phyloP scores from a whole-genome alignment of 306 rosid genomes.

The Gynostemma pentaphyllum region DNA sequence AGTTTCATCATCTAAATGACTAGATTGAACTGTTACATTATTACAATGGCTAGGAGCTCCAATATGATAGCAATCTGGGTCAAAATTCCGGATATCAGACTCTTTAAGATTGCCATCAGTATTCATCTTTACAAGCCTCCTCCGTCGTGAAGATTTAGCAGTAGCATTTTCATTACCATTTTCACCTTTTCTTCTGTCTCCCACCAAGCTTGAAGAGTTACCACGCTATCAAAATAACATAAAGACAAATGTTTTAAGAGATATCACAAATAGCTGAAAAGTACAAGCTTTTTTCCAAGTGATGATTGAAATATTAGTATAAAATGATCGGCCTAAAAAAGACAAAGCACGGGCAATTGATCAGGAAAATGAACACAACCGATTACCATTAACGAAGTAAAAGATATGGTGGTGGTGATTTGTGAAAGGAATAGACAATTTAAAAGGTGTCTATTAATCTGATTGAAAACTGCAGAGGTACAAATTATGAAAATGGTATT shows the following conservation, averaged over 20 bases:
- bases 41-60: conserved; percentile 17
- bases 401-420: neutral
- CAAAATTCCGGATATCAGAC: conserved; percentile 24
- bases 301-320: neutral
- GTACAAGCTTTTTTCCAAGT: neutral
- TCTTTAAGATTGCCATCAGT: conserved; percentile 11
- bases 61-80: conserved; percentile 14
- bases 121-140: conserved; percentile 28
- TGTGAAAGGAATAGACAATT: neutral
- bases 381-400: neutral
- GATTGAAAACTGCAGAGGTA: neutral
- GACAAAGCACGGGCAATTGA: neutral
- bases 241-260: neutral
- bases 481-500: neutral
- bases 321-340: neutral
- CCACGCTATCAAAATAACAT: conserved; percentile 2
- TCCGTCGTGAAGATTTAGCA: conserved; percentile 36
- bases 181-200: conserved; percentile 33
- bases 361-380: neutral
- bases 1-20: conserved; percentile 19
- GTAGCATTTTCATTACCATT: conserved; percentile 13
- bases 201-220: conserved; percentile 17
- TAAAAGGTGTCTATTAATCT: neutral
- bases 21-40: conserved; percentile 23
- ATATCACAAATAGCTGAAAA: neutral